These are phyloP conservation scores for Areca catechu DNA, from an alignment of 176 grass and related monocot species.

Conservation along the genomic window DNA sequence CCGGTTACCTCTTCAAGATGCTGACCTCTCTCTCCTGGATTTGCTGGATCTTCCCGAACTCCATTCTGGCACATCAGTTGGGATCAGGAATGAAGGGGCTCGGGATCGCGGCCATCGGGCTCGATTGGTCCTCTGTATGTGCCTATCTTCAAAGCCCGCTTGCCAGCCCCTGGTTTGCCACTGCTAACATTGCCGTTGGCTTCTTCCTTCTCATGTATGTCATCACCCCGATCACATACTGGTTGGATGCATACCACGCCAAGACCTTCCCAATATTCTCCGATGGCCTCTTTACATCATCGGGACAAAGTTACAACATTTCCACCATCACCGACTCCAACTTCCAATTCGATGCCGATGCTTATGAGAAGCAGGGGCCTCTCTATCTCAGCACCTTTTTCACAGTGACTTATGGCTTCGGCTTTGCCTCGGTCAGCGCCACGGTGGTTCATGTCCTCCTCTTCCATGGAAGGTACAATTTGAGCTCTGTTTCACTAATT, in stretches of 20 bases:
- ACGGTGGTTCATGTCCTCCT: no score
- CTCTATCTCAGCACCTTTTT: no score
- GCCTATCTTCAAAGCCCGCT: conserved; percentile 2
- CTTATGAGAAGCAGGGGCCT: no score
- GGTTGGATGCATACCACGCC: conserved; percentile 18
- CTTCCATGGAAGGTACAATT: no score
- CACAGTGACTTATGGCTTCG: no score
- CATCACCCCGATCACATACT: conserved; percentile 21
- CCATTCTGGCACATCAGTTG: conserved; percentile 17
- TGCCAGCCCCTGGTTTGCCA: not conserved
- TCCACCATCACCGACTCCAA: not conserved
- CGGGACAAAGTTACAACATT: conserved; percentile 17
- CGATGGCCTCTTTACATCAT: not conserved
- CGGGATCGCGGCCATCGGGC: conserved; percentile 1
- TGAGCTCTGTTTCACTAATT: no score
- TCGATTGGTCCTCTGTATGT: conserved; percentile 10
- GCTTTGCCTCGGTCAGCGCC: no score
- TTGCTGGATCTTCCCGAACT: conserved; percentile 12
- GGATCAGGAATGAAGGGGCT: conserved; percentile 13
- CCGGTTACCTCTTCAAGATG: conserved; percentile 11
- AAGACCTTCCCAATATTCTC: conserved; percentile 25
- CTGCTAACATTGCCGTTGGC: not conserved
- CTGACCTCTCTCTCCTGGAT: conserved; percentile 4
- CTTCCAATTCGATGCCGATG: no score
- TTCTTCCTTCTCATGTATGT: conserved; percentile 9